Evolutionary conservation across 2,329 filamentous ascomycete genomes (phyloP), one percentile per base, ranked within the genome.

Genomic region (Fusarium praegraminearum): DNA sequence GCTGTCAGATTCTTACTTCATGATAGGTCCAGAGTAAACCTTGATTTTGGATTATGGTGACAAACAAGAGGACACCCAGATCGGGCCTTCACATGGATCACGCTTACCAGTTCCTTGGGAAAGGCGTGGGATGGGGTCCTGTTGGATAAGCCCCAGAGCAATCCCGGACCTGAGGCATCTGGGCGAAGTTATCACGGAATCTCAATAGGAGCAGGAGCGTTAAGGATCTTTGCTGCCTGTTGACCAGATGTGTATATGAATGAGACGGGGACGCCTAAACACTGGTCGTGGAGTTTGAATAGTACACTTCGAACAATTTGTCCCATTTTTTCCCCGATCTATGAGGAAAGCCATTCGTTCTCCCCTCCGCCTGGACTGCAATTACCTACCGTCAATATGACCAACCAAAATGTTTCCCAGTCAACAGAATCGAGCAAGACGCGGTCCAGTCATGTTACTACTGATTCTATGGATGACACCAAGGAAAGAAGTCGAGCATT

Each of bases 1-100:
- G 32, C 58, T 43, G 64, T 70, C 67, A 71, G 67, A 71, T 71
- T 67, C 67, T 70, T 71, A 57, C 65, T 70, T 59, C 52, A 18
- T 71, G 64, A 69, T 55, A 71, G 67, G 54, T 50, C 55, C 51
- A 40, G 36, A 24, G 22, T 8, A 51, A 55, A 52, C 36, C 35
- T 47, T 54, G 43, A 55, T 47, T 41, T 55, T 32, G 68, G 51
- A 58, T 49, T n/a, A 69, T 60, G 43, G 52, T 63, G 40, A 52
- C 55, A 65, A 67, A 65, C 41, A 49, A 32, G 24, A 73, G 63
- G 62, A 63, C 55, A 51, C n/a, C 50, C 49, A 57, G 55, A 54
- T 53, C 72, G 57, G 71, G 49, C 57, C 68, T 58, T 61, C 57
- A 47, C 43, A 53, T 54, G 35, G 45, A 57, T 57, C 46, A 55